Base-by-base conservation (phyloP, 306 rosid species). In the Begonia peltatifolia region DNA sequence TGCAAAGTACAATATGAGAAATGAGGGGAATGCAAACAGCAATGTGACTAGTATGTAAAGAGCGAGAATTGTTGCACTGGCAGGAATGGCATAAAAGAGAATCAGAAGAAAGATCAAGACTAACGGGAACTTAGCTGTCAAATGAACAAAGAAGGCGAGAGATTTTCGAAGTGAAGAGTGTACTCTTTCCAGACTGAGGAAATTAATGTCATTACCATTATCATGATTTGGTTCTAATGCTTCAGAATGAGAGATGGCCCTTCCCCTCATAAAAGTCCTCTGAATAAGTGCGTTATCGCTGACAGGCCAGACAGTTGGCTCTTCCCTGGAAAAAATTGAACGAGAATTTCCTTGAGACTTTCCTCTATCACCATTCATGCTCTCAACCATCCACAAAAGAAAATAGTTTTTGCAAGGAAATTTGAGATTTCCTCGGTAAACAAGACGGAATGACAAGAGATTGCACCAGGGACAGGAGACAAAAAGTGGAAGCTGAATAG, bases 301-400 rank as follows among this genome's bases (percentile, higher is more conserved):
- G 12, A 20, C 46, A 46, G 77, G 73, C 77, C 80, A 76, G 35
- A 46, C 68, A 15, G 81, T 62, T 14, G 70, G 79, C 60, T 64
- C 60, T 65, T 87, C 90, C 50, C 72, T 77, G 22, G 68, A 50
- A 52, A 25, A 67, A 69, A 72, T 61, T 52, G 82, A 76, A 60
- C 60, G 80, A 47, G 82, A 71, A 52, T 83, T 78, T 54, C 41
- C 72, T 73, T 94, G 68, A 47, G 82, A 72, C 55, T 83, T 78
- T 54, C 41, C 72, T 75, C 96, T 73, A 50, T 87, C 94, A 35
- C 94, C 96, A 62, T 81, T 84, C 90, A 83, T 87, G 79, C 90
- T 77, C 72, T 87, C 96, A 60, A 87, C 83, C 96, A 87, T 87
- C 96, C 96, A 87, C 12, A 87, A 84, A 72, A 87, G 96, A 61